Percentiles rank a stretch among this genome's conserved stretches.
Evolutionary conservation across 352 stramenopile species (phyloP).

Genomic region (Nothophytophthora sp.): DNA sequence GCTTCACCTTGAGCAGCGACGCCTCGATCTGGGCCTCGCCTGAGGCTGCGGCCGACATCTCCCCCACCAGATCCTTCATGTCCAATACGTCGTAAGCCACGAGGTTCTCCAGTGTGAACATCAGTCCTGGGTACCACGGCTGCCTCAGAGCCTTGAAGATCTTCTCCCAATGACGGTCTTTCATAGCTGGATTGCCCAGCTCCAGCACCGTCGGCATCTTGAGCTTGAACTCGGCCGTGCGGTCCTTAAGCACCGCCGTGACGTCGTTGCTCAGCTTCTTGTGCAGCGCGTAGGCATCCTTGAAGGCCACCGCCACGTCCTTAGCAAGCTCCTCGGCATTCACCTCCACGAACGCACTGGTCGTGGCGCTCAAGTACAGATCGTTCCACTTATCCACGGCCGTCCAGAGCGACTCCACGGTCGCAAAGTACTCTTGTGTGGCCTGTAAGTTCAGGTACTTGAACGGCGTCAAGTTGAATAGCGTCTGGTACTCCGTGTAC

Average conservation of each 20-base stretch:
- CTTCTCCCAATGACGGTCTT: slow-evolving; percentile 95
- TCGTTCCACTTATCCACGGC: slow-evolving; percentile 89
- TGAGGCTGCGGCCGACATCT: slow-evolving; percentile 85
- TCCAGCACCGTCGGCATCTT: slow-evolving; percentile 93
- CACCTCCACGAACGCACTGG: slow-evolving; percentile 83
- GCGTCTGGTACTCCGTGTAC: slow-evolving; percentile 91
- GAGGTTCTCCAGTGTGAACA: slow-evolving; percentile 90
- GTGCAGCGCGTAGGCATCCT: slow-evolving; percentile 88
- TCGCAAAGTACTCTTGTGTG: slow-evolving; percentile 85
- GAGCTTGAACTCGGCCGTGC: slow-evolving; percentile 89
- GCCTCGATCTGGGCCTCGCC: slow-evolving; percentile 91
- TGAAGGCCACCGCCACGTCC: slow-evolving; percentile 86
- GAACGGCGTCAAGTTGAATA: slow-evolving; percentile 91
- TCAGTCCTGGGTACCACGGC: slow-evolving; percentile 87
- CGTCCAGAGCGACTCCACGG: slow-evolving; percentile 85
- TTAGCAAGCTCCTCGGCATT: slow-evolving; percentile 90
- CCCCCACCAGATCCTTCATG: slow-evolving; percentile 86
- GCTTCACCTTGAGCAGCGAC: slow-evolving; percentile 87
- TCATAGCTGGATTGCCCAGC: slow-evolving; percentile 90
- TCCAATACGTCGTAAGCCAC: slow-evolving; percentile 87
- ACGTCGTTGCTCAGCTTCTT: slow-evolving; percentile 94
- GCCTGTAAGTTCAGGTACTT: slow-evolving; percentile 91
- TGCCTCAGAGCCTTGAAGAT: slow-evolving; percentile 92
- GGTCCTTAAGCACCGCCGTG: slow-evolving; percentile 85
- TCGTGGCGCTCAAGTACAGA: slow-evolving; percentile 76